Conservation (phyloP, 768 basidiomycete genomes). For the Tylopilus sp. region DNA sequence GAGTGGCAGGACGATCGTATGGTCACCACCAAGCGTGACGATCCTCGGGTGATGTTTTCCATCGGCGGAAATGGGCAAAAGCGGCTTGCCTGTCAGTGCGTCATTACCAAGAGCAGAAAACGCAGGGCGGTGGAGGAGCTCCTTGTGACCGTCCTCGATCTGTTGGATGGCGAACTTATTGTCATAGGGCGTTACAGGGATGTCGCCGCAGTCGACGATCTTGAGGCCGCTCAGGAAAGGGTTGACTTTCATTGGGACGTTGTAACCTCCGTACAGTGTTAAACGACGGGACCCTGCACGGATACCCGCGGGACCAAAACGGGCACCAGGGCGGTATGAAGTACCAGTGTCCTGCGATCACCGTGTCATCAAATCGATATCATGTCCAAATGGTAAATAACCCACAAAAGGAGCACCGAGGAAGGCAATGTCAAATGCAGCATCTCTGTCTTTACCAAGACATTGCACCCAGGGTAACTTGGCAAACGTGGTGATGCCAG, state of each 20-base stretch:
- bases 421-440: conserved; percentile 76
- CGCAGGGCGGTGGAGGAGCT: conserved; percentile 60
- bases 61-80: conserved; percentile 60
- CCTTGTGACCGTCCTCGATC: conserved; percentile 70
- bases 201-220: conserved; percentile 76
- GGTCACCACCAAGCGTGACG: conserved; percentile 84
- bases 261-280: conserved; percentile 75
- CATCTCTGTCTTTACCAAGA: conserved; percentile 56
- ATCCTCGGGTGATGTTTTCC: conserved; percentile 76
- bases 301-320: conserved; percentile 84
- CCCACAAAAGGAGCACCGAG: conserved; percentile 75
- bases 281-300: conserved; percentile 74
- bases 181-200: conserved; percentile 76
- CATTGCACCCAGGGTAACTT: conserved; percentile 84
- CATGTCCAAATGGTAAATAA: background rate
- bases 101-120: conserved; percentile 65
- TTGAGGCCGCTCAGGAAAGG: conserved; percentile 67
- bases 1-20: conserved; percentile 73
- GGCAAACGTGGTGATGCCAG: conserved; percentile 83
- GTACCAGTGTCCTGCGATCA: conserved; percentile 59
- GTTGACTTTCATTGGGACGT: conserved; percentile 69
- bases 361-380: background rate
- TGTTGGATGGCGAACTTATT: conserved; percentile 70
- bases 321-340: conserved; percentile 78
- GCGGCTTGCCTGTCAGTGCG: conserved; percentile 51